These are phyloP conservation scores for Malassezia obtusa DNA, from an alignment of 1,284 basidiomycete genomes.

Conservation along the genomic window DNA sequence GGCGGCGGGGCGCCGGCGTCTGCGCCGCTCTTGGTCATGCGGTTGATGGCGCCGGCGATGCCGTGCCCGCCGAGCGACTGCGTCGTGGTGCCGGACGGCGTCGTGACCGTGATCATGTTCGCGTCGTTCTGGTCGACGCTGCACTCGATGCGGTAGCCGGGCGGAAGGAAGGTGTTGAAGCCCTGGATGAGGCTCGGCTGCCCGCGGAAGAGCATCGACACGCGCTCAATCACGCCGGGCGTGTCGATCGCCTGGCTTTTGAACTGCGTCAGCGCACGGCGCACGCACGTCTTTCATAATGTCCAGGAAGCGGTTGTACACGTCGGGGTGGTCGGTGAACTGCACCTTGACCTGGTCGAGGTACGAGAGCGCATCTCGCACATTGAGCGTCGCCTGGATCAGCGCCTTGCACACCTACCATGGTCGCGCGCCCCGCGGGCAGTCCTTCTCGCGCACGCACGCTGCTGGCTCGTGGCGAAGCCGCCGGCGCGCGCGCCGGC, in stretches of 20 bases:
- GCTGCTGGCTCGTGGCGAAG: neutral
- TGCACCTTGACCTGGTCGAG: conserved; percentile 84
- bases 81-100: conserved; percentile 69
- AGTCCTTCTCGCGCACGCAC: neutral
- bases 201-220: conserved; percentile 86
- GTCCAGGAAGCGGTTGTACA: conserved; percentile 93
- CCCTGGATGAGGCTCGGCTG: conserved; percentile 90
- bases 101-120: conserved; percentile 85
- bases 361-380: conserved; percentile 87
- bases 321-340: conserved; percentile 83
- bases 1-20: conserved; percentile 1
- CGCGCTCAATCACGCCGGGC: conserved; percentile 92
- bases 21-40: conserved; percentile 31
- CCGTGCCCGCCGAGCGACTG: conserved; percentile 50
- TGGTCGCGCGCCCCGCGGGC: neutral
- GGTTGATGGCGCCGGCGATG: conserved; percentile 36
- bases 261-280: conserved; percentile 30
- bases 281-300: conserved; percentile 79
- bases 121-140: conserved; percentile 56
- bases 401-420: neutral
- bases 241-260: conserved; percentile 66
- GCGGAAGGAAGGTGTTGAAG: conserved; percentile 96
- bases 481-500: neutral
- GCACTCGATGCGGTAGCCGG: conserved; percentile 92
- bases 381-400: conserved; percentile 47